Evolutionary conservation across 352 stramenopile species (phyloP).

Genomic region (Pythium plurisporium): DNA sequence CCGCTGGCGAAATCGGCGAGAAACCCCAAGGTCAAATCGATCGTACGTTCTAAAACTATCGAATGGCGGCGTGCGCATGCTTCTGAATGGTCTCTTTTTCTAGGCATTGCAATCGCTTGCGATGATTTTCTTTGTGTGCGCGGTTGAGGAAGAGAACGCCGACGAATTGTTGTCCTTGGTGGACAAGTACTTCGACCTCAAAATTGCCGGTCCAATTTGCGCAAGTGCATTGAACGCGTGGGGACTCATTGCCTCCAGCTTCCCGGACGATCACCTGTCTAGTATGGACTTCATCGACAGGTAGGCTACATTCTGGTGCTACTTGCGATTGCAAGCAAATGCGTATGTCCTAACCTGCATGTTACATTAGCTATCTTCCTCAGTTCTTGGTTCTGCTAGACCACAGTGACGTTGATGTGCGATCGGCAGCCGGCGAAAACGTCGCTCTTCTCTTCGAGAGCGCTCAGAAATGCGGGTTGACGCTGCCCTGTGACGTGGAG

Average conservation of each 20-base stretch:
- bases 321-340: background rate
- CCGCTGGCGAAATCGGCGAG: slow-evolving; percentile 64
- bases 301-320: slow-evolving; percentile 19
- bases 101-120: slow-evolving; percentile 69
- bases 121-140: slow-evolving; percentile 73
- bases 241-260: slow-evolving; percentile 61
- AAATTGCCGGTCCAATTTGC: slow-evolving; percentile 61
- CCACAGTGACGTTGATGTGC: slow-evolving; percentile 78
- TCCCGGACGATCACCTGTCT: slow-evolving; percentile 48
- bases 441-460: slow-evolving; percentile 80
- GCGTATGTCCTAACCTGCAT: no score
- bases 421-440: slow-evolving; percentile 78
- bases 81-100: background rate
- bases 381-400: slow-evolving; percentile 68
- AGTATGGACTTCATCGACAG: slow-evolving; percentile 55
- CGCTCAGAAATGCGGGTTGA: slow-evolving; percentile 38
- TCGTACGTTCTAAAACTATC: slow-evolving; percentile 33
- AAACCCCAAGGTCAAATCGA: slow-evolving; percentile 57
- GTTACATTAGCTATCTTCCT: slow-evolving; percentile 47
- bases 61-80: background rate
- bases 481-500: slow-evolving; percentile 55
- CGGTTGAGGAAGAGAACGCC: slow-evolving; percentile 70
- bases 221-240: slow-evolving; percentile 63
- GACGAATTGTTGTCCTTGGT: slow-evolving; percentile 58
- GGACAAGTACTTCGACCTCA: slow-evolving; percentile 66